Percentiles rank a stretch among this genome's conserved stretches.
These are phyloP conservation scores for Podospora didyma DNA, from an alignment of 495 filamentous ascomycete species.

Conservation along the genomic window DNA sequence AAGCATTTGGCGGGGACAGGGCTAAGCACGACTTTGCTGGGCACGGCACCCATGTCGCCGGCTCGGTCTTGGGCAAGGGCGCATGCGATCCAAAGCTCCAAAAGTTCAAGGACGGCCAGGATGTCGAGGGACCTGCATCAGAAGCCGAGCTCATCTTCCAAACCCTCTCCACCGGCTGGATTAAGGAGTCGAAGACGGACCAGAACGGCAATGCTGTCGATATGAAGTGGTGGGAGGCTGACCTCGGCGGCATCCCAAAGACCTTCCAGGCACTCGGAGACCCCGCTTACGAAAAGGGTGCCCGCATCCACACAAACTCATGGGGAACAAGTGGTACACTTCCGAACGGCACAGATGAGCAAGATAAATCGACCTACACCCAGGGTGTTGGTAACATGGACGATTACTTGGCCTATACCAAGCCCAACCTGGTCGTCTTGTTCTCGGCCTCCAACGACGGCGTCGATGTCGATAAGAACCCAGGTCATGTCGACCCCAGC, in stretches of 20 bases:
- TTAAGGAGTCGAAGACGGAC: too few species aligned
- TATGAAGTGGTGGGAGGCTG: too few species aligned
- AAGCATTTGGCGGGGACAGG: background rate
- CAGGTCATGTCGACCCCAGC: background rate
- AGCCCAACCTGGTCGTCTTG: background rate
- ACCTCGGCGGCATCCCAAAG: background rate
- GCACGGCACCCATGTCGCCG: background rate
- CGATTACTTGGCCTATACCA: background rate
- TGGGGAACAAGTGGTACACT: too few species aligned
- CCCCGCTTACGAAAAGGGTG: background rate
- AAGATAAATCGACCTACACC: background rate
- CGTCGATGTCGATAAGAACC: background rate
- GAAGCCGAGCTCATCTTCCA: background rate
- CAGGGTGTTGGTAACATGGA: too few species aligned
- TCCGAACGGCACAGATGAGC: too few species aligned
- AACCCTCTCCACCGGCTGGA: background rate
- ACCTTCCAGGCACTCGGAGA: background rate
- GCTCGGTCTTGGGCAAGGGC: background rate
- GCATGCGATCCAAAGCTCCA: too few species aligned
- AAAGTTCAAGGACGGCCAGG: background rate
- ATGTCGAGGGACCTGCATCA: background rate
- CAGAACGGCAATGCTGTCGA: too few species aligned
- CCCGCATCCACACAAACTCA: background rate
- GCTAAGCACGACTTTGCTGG: background rate
- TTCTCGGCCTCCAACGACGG: background rate